These are phyloP conservation scores for Tricholoma bakamatsutake DNA, from an alignment of 768 basidiomycete species.

Conservation along the genomic window DNA sequence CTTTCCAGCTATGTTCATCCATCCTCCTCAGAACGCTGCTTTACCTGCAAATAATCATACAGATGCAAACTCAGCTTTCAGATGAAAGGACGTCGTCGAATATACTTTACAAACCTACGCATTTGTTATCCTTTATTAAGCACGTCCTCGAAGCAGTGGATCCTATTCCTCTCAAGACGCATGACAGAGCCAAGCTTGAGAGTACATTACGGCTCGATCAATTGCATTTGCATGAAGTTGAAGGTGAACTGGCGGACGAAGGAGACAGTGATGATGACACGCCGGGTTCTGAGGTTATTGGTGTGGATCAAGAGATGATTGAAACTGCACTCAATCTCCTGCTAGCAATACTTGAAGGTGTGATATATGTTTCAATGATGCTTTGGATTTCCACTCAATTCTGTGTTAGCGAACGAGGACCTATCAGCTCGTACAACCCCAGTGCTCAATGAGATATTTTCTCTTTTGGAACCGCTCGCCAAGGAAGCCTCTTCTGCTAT, in stretches of 20 bases:
- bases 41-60: slow-evolving; percentile 74
- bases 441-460: slow-evolving; percentile 65
- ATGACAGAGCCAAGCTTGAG: neutral
- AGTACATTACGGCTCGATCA: slow-evolving; percentile 12
- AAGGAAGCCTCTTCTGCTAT: slow-evolving; percentile 41
- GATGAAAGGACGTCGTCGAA: slow-evolving; percentile 46
- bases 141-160: slow-evolving; percentile 55
- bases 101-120: slow-evolving; percentile 57
- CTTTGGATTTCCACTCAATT: neutral
- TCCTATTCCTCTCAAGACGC: slow-evolving; percentile 22
- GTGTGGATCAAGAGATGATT: slow-evolving; percentile 56
- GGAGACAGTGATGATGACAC: slow-evolving; percentile 52
- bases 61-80: slow-evolving; percentile 70
- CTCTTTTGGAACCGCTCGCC: slow-evolving; percentile 53
- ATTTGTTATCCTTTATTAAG: slow-evolving; percentile 79
- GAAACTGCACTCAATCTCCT: slow-evolving; percentile 77
- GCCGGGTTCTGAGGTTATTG: slow-evolving; percentile 31
- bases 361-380: slow-evolving; percentile 5
- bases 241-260: slow-evolving; percentile 39
- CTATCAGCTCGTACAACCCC: slow-evolving; percentile 57
- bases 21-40: slow-evolving; percentile 49
- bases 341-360: slow-evolving; percentile 85
- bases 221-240: slow-evolving; percentile 30
- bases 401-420: slow-evolving; percentile 45
- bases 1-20: neutral